A percentile compares a stretch with the other conserved stretches of the same genome.
These are phyloP conservation scores for Mortierella sp. DNA, from an alignment of 371 early-diverging fungal species.

Conservation along the genomic window DNA sequence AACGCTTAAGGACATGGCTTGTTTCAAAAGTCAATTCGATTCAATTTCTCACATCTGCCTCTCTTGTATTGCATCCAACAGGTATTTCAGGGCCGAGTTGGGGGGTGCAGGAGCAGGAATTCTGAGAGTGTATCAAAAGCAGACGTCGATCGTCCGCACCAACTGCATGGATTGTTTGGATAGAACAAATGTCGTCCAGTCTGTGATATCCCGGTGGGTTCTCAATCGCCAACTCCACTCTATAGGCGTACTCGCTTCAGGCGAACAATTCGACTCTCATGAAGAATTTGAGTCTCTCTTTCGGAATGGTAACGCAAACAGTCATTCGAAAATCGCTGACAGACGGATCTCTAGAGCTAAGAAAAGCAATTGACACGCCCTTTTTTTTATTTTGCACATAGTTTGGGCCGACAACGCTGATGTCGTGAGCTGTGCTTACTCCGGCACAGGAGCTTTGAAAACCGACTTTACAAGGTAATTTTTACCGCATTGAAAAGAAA, in stretches of 20 bases:
- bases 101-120: conserved; percentile 26
- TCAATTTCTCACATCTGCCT: neutral
- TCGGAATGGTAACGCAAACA: conserved; percentile 50
- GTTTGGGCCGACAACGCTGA: conserved; percentile 94
- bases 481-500: neutral
- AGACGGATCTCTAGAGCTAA: neutral
- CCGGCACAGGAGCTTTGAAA: conserved; percentile 99
- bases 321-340: neutral
- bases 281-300: conserved; percentile 55
- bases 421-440: conserved; percentile 93
- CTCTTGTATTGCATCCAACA: neutral
- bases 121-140: conserved; percentile 63
- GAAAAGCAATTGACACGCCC: neutral
- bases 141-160: conserved; percentile 92
- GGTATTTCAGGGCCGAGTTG: conserved; percentile 44
- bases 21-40: neutral
- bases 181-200: conserved; percentile 99
- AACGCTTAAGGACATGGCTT: neutral
- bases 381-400: conserved; percentile 4
- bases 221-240: conserved; percentile 78
- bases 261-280: conserved; percentile 71
- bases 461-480: conserved; percentile 93
- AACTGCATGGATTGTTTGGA: conserved; percentile 99
- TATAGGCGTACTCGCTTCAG: conserved; percentile 69
- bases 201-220: conserved; percentile 83